These are phyloP conservation scores for Ophidiomyces ophidiicola DNA, from an alignment of 2,329 filamentous ascomycete genomes.

Conservation along the genomic window DNA sequence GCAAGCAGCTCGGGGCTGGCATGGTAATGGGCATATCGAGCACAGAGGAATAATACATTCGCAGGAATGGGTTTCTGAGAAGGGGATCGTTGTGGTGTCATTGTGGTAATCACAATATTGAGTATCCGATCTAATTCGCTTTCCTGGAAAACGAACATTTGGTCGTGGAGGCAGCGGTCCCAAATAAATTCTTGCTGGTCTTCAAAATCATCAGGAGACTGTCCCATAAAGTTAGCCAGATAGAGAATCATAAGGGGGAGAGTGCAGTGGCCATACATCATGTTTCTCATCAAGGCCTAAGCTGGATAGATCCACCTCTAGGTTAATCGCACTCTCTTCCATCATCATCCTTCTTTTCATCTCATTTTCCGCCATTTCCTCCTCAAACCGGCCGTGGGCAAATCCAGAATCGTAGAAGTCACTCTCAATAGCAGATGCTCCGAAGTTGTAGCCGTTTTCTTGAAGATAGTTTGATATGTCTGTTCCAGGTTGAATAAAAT, in stretches of 20 bases:
- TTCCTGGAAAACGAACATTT: constrained; percentile 99
- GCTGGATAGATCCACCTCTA: constrained; percentile 92
- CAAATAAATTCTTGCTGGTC: constrained; percentile 93
- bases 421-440: constrained; percentile 42
- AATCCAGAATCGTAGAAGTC: constrained; percentile 94
- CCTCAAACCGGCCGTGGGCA: constrained; percentile 85
- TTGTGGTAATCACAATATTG: constrained; percentile 91
- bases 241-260: constrained; percentile 1
- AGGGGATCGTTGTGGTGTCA: constrained; percentile 89
- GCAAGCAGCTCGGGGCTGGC: constrained; percentile 73
- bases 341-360: constrained; percentile 87
- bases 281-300: constrained; percentile 91
- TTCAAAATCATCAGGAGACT: constrained; percentile 55
- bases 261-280: constrained; percentile 48
- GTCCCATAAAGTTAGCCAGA: constrained; percentile 8
- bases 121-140: constrained; percentile 82
- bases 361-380: constrained; percentile 93
- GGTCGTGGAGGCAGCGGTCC: constrained; percentile 86
- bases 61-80: constrained; percentile 97
- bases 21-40: constrained; percentile 93
- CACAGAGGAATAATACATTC: constrained; percentile 91
- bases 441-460: constrained; percentile 71
- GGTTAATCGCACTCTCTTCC: constrained; percentile 94
- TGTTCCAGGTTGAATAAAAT: constrained; percentile 89
- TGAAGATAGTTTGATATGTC: constrained; percentile 94